Base-by-base conservation (phyloP, 2,329 filamentous ascomycete species). In the Ceratocystis destructans region DNA sequence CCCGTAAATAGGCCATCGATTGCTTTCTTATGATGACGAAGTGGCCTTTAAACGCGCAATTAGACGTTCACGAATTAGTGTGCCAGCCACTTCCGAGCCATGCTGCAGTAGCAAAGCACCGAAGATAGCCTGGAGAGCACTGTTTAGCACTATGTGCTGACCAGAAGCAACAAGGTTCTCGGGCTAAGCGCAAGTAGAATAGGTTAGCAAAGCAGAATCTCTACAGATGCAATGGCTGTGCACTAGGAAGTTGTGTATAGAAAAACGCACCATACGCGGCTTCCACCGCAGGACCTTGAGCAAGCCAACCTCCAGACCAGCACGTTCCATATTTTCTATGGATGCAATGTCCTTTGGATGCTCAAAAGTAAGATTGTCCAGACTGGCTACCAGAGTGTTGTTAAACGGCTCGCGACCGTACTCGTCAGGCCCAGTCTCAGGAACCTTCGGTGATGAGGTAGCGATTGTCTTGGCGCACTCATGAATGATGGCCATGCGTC, bases 41-140 rank as follows among this genome's bases (percentile, higher is more conserved):
- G 62, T 28, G 45, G 61, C 37, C 28, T 53, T 57, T 6, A 68
- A 63, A 50, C 69, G 66, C 37, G 67, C 69, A 72, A 96, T 76
- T 74, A 96, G 87, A 75, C 86, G 85, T 71, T 96, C 88, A 73
- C 85, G 84, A 61, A 89, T 85, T 64, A 95, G 77, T 74, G 83
- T 82, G 70, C 86, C 87, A 67, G 93, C 91, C 66, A 88, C 83
- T 57, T 87, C 85, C 46, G 87, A 88, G 61, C 94, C 94, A 71
- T 88, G 86, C 75, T 96, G 90, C 72, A 99, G 78, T n/a, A 90
- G 87, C 64, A 99, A 76, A 10, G 94, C 94, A 25, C 94, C 94
- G 57, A 97, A 78, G 66, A 99, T 87, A 59, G 92, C 90, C 74
- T 91, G 90, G 66, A 99, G 72, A 2, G 90, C 84, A 69, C 90